A percentile compares a stretch with the other conserved stretches of the same genome.
These are phyloP conservation scores for Verticillium longisporum DNA, from an alignment of 2,329 filamentous ascomycete genomes.

Conservation along the genomic window DNA sequence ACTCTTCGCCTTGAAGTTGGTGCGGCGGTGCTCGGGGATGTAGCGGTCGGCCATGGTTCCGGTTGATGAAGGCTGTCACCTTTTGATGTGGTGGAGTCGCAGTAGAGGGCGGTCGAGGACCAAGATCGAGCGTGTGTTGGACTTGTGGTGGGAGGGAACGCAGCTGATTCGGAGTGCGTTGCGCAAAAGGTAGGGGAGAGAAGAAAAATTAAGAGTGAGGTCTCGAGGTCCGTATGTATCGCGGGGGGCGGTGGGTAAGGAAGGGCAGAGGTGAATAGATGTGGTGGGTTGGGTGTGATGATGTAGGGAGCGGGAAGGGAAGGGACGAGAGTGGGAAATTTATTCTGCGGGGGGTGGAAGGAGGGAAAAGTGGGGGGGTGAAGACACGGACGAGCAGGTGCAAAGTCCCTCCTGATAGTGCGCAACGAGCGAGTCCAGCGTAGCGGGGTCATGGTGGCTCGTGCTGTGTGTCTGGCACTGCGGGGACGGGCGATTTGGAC, in stretches of 20 bases:
- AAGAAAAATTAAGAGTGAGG: background rate
- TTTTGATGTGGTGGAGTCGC: background rate
- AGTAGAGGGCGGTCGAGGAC: background rate
- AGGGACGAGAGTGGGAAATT: constrained; percentile 5
- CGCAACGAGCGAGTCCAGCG: background rate
- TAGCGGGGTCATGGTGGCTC: background rate
- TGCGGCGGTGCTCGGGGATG: constrained; percentile 98
- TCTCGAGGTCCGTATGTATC: background rate
- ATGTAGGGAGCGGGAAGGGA: constrained; percentile 1
- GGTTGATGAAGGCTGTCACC: constrained; percentile 14
- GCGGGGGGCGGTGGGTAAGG: background rate
- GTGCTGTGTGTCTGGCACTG: background rate
- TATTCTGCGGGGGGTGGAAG: constrained; percentile 5
- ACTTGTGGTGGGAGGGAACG: background rate
- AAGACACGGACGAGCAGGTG: constrained; percentile 12
- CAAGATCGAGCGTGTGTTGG: background rate
- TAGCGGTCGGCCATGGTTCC: constrained; percentile 92
- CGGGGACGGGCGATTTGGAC: background rate
- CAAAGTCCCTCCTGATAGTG: constrained; percentile 5
- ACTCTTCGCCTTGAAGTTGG: constrained; percentile 99
- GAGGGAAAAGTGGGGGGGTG: constrained; percentile 9
- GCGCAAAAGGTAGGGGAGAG: background rate
- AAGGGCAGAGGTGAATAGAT: background rate
- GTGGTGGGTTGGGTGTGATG: background rate
- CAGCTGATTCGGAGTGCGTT: background rate